Base-by-base conservation (phyloP, 768 basidiomycete species). In the Pleurotus platypus region DNA sequence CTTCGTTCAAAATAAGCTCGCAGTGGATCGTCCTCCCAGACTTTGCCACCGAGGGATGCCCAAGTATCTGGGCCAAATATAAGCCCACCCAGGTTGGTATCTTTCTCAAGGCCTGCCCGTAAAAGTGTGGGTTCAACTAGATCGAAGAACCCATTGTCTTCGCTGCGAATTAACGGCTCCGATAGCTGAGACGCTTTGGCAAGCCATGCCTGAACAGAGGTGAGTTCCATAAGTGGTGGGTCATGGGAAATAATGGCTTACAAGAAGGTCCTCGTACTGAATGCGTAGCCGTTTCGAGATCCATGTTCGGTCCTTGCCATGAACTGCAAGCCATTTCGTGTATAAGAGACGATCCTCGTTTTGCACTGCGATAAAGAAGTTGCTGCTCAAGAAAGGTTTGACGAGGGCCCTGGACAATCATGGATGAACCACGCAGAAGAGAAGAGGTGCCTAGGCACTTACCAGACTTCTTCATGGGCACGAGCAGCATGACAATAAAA, bases 321-420 rank as follows among this genome's bases (percentile, higher is more conserved):
- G 43, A 2, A 58, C 57, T 13, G n/a, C 35, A 27, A 58, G 57
- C 57, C 57, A 58, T 37, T n/a, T 4, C 18, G 15, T 51, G 57
- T 53, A 58, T 18, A n/a, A 27, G 22, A 58, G 57, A 22, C 57
- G 51, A 13, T 58, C 51, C 12, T 55, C 38, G 24, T 58, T 58
- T 13, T 37, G 38, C 7, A 58, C 42, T 16, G 57, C 50, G 2
- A 58, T 24, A 30, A 54, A 58, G 20, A 30, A 40, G 18, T 40
- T 39, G 7, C 30, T 27, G 13, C 26, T 8, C n/a, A 57, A 49
- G 30, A 35, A 57, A 20, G 57, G 47, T 39, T 27, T 15, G 6
- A 57, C 7, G 12, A 55, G n/a, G 27, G 22, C 20, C 54, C 43
- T 30, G 26, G 46, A 42, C 20, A 35, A 35, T 43, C 15, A 51